Base-by-base conservation (phyloP, 345 rosid species). In the Populus davidiana region DNA sequence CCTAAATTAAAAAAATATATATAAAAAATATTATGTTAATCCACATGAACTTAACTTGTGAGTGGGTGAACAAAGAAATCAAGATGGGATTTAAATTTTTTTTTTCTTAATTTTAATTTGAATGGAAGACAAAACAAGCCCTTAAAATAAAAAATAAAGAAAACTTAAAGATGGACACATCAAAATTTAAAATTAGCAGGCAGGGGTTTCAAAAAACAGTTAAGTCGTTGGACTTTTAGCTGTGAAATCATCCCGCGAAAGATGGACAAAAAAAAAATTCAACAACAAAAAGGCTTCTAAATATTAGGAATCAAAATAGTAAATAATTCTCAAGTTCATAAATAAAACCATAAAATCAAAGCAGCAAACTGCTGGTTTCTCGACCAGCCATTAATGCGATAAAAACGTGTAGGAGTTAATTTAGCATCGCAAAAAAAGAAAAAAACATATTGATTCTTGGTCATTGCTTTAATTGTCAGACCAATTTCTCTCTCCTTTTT, bases 301-400 rank as follows among this genome's bases (percentile, higher is more conserved):
- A 17, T 59, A 23, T 18, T 1, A 44, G 77, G 56, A 31, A 27
- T 29, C 41, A 64, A 64, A 41, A 74, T 63, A 74, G 77, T 10
- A 43, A 64, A 64, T 16, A 25, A 38, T 13, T 17, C n/a, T 14
- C n/a, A 12, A 1, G 29, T 17, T 20, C 49, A 63, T 31, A 18
- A 12, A 59, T 38, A 73, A 73, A 38, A 73, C 41, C 70, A 33
- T 14, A 12, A 73, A 4, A 39, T 8, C 20, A 17, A 27, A 13
- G 6, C 33, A 36, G n/a, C 63, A 41, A 36, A 56, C 68, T 70
- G 78, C 31, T 65, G 35, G 29, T 44, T 75, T 62, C 35, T 70
- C 36, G 72, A 12, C 79, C 85, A 70, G 76, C 83, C 78, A 79
- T 81, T 83, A 81, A 81, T 85, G 83, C 78, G 80, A 81, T 49